Conservation (phyloP, 2,329 filamentous ascomycete genomes). For the Exophiala bonariae region DNA sequence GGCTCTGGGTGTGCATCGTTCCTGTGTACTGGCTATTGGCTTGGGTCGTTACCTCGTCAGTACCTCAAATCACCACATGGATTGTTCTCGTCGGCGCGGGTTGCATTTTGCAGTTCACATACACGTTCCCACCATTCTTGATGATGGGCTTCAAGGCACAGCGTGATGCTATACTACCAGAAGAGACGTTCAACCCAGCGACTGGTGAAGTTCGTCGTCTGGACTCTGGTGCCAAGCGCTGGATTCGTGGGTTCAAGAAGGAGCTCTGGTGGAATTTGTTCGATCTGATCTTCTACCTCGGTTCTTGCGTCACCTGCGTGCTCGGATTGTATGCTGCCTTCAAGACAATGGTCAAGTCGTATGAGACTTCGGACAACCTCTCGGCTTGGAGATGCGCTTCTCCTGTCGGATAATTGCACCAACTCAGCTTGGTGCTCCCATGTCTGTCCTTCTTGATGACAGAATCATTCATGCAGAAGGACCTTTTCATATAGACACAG, state of each 20-base stretch:
- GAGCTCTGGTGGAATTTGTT: conserved; percentile 31
- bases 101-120: conserved; percentile 49
- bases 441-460: no score
- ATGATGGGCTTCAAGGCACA: conserved; percentile 33
- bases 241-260: conserved; percentile 28
- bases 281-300: conserved; percentile 31
- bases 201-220: conserved; percentile 23
- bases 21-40: conserved; percentile 47
- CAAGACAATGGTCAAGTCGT: conserved; percentile 30
- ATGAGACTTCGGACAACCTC: conserved; percentile 22
- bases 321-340: conserved; percentile 30
- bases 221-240: conserved; percentile 21
- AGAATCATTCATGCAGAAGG: no score
- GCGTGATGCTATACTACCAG: conserved; percentile 28
- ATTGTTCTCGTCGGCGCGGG: conserved; percentile 43
- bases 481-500: no score
- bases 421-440: no score
- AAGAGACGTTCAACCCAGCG: conserved; percentile 27
- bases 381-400: conserved; percentile 19
- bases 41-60: conserved; percentile 44
- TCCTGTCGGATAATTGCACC: conserved; percentile 15
- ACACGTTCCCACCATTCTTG: conserved; percentile 43
- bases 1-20: conserved; percentile 30
- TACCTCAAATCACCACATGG: conserved; percentile 43
- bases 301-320: conserved; percentile 27